These are phyloP conservation scores for Lactarius hengduanensis DNA, from an alignment of 768 basidiomycete genomes.

Conservation along the genomic window DNA sequence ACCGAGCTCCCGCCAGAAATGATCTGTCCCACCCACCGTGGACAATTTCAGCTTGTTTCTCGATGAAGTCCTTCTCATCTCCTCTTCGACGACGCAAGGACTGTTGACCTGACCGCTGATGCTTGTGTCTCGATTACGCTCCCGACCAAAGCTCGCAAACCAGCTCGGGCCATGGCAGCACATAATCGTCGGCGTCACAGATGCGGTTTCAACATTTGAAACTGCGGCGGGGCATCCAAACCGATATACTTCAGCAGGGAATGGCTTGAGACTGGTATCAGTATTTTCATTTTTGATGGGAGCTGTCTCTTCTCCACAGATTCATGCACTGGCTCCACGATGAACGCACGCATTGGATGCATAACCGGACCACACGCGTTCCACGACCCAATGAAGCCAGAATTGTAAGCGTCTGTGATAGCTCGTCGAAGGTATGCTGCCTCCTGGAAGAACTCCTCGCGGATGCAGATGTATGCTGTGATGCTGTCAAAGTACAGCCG, in stretches of 20 bases:
- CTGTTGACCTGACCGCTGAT: conserved; percentile 98
- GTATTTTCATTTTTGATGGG: conserved; percentile 97
- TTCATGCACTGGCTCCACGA: conserved; percentile 96
- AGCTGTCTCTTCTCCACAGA: conserved; percentile 98
- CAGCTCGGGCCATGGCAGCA: conserved; percentile 83
- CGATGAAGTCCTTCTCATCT: conserved; percentile 96
- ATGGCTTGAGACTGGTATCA: conserved; percentile 80
- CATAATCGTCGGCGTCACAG: conserved; percentile 89
- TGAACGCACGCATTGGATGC: conserved; percentile 96
- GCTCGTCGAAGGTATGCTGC: conserved; percentile 92
- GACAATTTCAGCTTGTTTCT: conserved; percentile 96
- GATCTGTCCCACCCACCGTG: conserved; percentile 95
- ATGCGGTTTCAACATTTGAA: conserved; percentile 97
- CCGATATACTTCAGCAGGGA: conserved; percentile 35
- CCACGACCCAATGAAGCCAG: conserved; percentile 75
- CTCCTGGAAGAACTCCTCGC: conserved; percentile 96
- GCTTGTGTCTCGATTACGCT: conserved; percentile 92
- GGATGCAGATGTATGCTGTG: conserved; percentile 98
- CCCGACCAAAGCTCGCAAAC: conserved; percentile 93
- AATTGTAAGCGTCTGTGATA: conserved; percentile 89
- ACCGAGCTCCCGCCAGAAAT: conserved; percentile 94
- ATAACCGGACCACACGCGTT: conserved; percentile 90
- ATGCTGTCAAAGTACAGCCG: conserved; percentile 93
- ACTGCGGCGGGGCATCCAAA: conserved; percentile 98
- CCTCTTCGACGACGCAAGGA: conserved; percentile 96